phyloP scores from a whole-genome alignment of 352 stramenopile genomes.

The Globisporangium yorkense region DNA sequence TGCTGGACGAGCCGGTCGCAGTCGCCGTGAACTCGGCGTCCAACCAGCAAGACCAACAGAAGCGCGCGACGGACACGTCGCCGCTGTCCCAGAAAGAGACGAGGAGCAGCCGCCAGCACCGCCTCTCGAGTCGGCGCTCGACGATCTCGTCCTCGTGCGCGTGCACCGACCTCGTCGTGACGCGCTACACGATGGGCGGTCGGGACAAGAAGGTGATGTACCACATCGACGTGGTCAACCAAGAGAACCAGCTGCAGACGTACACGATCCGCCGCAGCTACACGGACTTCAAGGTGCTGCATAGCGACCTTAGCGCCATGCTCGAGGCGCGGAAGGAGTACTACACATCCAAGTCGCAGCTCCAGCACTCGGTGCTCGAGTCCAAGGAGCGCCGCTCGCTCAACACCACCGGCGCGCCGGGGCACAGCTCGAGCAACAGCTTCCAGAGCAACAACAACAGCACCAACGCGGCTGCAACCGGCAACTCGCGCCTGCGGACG shows the following conservation, averaged over 20 bases:
- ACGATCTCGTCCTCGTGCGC: slow-evolving; percentile 29
- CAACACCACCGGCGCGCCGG: background rate
- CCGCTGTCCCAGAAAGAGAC: slow-evolving; percentile 6
- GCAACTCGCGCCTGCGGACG: background rate
- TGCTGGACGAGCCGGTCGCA: background rate
- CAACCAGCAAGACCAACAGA: too few species aligned
- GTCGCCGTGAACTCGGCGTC: background rate
- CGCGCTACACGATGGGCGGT: slow-evolving; percentile 58
- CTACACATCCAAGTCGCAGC: slow-evolving; percentile 19
- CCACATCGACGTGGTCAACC: slow-evolving; percentile 78
- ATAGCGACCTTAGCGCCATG: slow-evolving; percentile 59
- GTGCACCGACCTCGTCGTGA: slow-evolving; percentile 59
- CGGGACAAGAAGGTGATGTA: slow-evolving; percentile 84
- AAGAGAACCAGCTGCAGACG: slow-evolving; percentile 65
- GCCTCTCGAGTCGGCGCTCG: slow-evolving; percentile 32
- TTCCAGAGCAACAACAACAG: slow-evolving; percentile 5
- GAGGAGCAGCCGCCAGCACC: slow-evolving; percentile 1
- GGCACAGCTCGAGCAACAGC: background rate
- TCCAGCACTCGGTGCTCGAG: slow-evolving; percentile 10
- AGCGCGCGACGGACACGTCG: slow-evolving; percentile 2
- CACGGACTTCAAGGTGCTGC: slow-evolving; percentile 77
- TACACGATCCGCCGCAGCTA: slow-evolving; percentile 86
- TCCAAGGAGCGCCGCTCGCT: slow-evolving; percentile 10
- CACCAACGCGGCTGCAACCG: background rate
- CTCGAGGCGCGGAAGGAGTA: slow-evolving; percentile 58